phyloP scores from a whole-genome alignment of 2,329 filamentous ascomycete genomes.

The Penicillium sclerotigenum region DNA sequence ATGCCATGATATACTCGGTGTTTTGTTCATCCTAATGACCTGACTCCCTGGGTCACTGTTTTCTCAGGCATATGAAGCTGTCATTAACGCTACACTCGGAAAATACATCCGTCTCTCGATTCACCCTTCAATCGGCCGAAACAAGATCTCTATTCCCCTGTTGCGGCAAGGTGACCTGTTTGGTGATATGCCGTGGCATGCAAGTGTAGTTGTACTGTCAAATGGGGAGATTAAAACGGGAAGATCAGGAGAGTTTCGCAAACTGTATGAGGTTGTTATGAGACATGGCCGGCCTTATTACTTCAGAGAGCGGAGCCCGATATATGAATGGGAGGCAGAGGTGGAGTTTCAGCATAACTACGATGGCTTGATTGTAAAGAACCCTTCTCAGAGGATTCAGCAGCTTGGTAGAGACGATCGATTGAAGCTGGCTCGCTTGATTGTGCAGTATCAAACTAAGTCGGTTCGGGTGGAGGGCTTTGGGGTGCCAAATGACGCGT shows the following conservation, averaged over 20 bases:
- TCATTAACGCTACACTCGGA: constrained; percentile 2
- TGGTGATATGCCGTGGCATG: constrained; percentile 10
- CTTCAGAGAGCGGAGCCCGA: constrained; percentile 1
- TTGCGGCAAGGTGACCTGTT: constrained; percentile 4
- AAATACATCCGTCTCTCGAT: constrained; percentile 7
- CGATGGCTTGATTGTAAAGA: not conserved
- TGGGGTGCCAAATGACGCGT: not conserved
- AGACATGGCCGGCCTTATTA: constrained; percentile 5
- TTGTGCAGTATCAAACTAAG: constrained; percentile 3
- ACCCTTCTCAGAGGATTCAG: not conserved
- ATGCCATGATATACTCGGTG: not conserved
- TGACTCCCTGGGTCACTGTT: not conserved
- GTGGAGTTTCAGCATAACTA: constrained; percentile 6
- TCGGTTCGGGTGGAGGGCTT: constrained; percentile 6
- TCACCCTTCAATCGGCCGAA: constrained; percentile 5
- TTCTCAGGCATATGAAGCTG: constrained; percentile 4
- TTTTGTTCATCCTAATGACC: not conserved
- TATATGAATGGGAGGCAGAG: constrained; percentile 4
- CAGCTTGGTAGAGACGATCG: constrained; percentile 1
- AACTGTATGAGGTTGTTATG: constrained; percentile 6
- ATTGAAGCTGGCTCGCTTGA: constrained; percentile 7
- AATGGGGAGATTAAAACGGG: constrained; percentile 4
- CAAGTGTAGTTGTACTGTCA: constrained; percentile 4
- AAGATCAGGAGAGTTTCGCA: not conserved
- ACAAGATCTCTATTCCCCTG: constrained; percentile 6